Percentiles rank a stretch among this genome's conserved stretches.
These are phyloP conservation scores for Chenopodium formosanum DNA, from an alignment of 148 eudicot species.

Conservation along the genomic window DNA sequence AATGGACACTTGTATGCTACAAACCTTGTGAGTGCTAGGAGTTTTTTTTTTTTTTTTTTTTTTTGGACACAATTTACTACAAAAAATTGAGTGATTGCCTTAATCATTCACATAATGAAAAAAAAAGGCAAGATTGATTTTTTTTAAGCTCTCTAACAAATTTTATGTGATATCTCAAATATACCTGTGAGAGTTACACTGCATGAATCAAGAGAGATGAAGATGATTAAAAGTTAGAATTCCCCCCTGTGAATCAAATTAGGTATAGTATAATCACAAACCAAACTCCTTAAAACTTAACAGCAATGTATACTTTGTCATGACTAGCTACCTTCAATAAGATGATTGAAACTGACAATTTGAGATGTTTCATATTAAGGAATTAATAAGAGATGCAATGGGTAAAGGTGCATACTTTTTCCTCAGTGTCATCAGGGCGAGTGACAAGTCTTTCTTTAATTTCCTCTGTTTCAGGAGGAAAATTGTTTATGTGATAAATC, in stretches of 20 bases:
- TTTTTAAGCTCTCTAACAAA: not conserved
- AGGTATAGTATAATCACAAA: not conserved
- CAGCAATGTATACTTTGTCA: no score
- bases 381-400: not conserved
- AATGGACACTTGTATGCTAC: not conserved
- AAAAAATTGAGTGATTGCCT: not conserved
- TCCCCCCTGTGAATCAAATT: not conserved
- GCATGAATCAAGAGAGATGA: not conserved
- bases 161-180: not conserved
- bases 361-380: not conserved
- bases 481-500: constrained; percentile 75
- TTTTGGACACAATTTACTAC: not conserved
- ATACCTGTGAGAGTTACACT: not conserved
- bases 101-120: not conserved
- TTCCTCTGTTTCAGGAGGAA: constrained; percentile 85
- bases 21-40: not conserved
- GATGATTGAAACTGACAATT: not conserved
- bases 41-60: no score
- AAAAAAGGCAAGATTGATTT: not conserved
- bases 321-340: no score
- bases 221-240: not conserved
- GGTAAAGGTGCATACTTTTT: constrained; percentile 48
- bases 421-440: constrained; percentile 91
- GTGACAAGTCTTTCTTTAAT: constrained; percentile 71
- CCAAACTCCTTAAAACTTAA: not conserved